These are phyloP conservation scores for Benincasa hispida DNA, from an alignment of 306 rosid genomes.

Conservation along the genomic window DNA sequence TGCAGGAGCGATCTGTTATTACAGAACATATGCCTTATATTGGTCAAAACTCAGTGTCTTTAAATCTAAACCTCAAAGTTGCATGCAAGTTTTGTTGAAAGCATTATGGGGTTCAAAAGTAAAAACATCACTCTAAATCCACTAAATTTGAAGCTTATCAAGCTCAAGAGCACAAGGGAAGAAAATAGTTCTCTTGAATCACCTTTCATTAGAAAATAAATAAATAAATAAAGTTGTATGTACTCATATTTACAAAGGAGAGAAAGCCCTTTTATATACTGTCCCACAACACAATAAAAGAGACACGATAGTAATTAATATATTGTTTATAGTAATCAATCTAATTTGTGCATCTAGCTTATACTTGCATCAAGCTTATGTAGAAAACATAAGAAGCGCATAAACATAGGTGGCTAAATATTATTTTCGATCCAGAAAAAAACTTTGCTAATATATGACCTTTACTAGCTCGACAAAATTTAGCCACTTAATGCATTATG, in stretches of 20 bases:
- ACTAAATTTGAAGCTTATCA: neutral
- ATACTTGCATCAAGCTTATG: neutral
- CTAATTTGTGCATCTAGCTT: neutral
- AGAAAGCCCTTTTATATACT: neutral
- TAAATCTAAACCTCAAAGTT: neutral
- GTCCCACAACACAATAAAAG: neutral
- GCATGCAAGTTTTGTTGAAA: neutral
- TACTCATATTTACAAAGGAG: neutral
- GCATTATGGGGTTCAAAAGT: neutral
- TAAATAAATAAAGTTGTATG: neutral
- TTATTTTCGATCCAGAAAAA: neutral
- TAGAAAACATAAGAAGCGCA: neutral
- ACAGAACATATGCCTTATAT: neutral
- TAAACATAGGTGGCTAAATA: neutral
- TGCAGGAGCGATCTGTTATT: neutral
- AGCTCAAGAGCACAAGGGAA: neutral
- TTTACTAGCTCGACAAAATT: neutral
- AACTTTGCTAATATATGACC: neutral
- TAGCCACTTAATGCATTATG: neutral
- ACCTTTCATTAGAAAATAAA: neutral
- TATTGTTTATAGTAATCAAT: neutral
- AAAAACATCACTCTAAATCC: neutral
- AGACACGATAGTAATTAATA: neutral
- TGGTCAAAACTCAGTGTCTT: neutral
- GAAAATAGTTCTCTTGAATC: neutral